Evolutionary conservation across 2,329 filamentous ascomycete species (phyloP).

Genomic region (Eurotiales sp.): DNA sequence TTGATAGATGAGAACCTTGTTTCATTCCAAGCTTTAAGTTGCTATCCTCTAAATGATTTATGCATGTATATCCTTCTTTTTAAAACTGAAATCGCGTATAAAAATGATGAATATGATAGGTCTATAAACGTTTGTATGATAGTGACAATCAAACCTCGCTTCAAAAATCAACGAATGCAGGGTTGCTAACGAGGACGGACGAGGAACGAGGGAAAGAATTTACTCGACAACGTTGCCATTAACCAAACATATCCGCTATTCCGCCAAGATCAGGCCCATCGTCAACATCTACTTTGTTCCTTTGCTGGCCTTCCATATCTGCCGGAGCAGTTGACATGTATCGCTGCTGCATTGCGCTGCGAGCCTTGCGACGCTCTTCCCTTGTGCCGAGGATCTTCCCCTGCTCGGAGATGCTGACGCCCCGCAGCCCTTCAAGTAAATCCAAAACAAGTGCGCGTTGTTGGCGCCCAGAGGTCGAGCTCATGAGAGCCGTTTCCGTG

Average conservation of each 20-base stretch:
- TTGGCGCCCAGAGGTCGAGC: conserved; percentile 60
- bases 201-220: neutral
- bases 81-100: neutral
- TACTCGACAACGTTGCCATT: conserved; percentile 16
- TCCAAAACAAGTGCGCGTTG: conserved; percentile 81
- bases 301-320: conserved; percentile 41
- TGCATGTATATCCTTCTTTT: neutral
- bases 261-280: conserved; percentile 50
- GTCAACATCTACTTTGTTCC: conserved; percentile 39
- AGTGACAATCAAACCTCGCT: neutral
- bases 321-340: conserved; percentile 36
- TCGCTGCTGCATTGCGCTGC: conserved; percentile 38
- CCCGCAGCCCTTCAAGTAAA: conserved; percentile 78
- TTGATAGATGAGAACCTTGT: neutral
- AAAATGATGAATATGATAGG: neutral
- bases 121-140: neutral
- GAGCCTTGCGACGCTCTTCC: conserved; percentile 40
- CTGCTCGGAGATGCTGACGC: conserved; percentile 88
- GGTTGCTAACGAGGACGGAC: neutral
- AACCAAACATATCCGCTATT: conserved; percentile 53
- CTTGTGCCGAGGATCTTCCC: conserved; percentile 64
- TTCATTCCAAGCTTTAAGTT: neutral
- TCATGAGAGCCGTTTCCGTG: conserved; percentile 56
- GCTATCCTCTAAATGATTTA: no score
- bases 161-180: neutral